A percentile compares a stretch with the other conserved stretches of the same genome.
Conservation (phyloP, 2,329 filamentous ascomycete genomes). For the Stemphylium beticola region DNA sequence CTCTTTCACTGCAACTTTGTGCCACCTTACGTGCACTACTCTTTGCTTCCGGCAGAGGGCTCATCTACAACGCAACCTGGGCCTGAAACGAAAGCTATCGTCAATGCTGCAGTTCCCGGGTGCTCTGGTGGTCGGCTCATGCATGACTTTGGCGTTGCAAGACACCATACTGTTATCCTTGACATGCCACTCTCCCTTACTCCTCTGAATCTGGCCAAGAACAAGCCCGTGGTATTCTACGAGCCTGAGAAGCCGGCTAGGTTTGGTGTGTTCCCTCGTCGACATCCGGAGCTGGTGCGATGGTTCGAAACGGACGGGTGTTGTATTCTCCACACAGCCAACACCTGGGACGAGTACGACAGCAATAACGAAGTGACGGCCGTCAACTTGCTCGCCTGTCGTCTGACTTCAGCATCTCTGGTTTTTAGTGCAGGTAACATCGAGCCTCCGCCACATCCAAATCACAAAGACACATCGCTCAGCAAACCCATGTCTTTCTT, state of each 20-base stretch:
- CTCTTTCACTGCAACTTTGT: slow-evolving; percentile 71
- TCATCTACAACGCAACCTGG: slow-evolving; percentile 11
- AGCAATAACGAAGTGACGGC: slow-evolving; percentile 43
- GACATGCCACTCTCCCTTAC: slow-evolving; percentile 72
- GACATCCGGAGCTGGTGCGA: slow-evolving; percentile 61
- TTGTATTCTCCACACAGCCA: slow-evolving; percentile 75
- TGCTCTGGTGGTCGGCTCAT: slow-evolving; percentile 72
- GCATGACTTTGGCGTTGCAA: slow-evolving; percentile 76
- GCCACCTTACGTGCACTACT: slow-evolving; percentile 72
- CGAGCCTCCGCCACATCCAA: slow-evolving; percentile 54
- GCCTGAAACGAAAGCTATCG: slow-evolving; percentile 24
- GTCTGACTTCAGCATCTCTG: slow-evolving; percentile 69
- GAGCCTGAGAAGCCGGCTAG: slow-evolving; percentile 63
- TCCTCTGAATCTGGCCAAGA: slow-evolving; percentile 64
- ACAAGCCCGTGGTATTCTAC: slow-evolving; percentile 65
- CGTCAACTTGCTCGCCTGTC: slow-evolving; percentile 70
- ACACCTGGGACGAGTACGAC: slow-evolving; percentile 67
- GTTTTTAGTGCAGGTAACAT: slow-evolving; percentile 71
- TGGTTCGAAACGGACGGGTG: slow-evolving; percentile 74
- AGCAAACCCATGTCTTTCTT: slow-evolving; percentile 55
- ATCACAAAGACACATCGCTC: slow-evolving; percentile 8
- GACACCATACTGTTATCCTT: slow-evolving; percentile 68
- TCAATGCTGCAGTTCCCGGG: slow-evolving; percentile 66
- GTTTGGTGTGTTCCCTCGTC: slow-evolving; percentile 72
- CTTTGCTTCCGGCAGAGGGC: slow-evolving; percentile 55